Conservation (phyloP, 2,329 filamentous ascomycete genomes). For the Fusarium sp. region DNA sequence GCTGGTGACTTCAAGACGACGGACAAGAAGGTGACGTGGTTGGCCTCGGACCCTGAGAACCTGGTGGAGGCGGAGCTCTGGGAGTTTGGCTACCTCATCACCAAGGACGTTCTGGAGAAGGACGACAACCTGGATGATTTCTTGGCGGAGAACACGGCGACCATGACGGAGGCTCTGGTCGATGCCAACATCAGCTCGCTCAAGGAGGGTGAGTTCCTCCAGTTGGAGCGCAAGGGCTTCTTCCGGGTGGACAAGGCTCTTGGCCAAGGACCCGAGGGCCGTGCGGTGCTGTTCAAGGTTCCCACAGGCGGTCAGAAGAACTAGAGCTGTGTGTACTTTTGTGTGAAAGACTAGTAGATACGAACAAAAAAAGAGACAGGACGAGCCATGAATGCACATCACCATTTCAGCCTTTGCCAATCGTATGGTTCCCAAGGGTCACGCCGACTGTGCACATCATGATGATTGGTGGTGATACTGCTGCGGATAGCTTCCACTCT, state of each 20-base stretch:
- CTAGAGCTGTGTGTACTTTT: slow-evolving; percentile 3
- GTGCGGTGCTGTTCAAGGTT: slow-evolving; percentile 68
- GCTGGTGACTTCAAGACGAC: slow-evolving; percentile 95
- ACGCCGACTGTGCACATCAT: neutral
- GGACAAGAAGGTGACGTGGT: slow-evolving; percentile 96
- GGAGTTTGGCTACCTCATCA: slow-evolving; percentile 95
- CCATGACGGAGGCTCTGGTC: slow-evolving; percentile 78
- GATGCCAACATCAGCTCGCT: slow-evolving; percentile 84
- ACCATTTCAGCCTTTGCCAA: neutral
- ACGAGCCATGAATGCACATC: neutral
- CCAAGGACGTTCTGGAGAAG: slow-evolving; percentile 92
- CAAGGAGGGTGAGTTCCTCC: slow-evolving; percentile 91
- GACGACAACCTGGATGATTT: slow-evolving; percentile 88
- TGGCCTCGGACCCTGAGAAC: slow-evolving; percentile 80
- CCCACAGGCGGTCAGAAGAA: slow-evolving; percentile 64
- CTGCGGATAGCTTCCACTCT: neutral
- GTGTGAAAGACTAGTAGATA: slow-evolving; percentile 1
- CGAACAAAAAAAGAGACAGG: slow-evolving; percentile 7
- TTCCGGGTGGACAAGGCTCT: slow-evolving; percentile 83
- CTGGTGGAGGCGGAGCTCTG: slow-evolving; percentile 87
- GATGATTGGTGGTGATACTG: neutral
- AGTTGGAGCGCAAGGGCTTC: slow-evolving; percentile 94
- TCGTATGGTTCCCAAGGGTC: neutral
- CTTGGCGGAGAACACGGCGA: slow-evolving; percentile 81
- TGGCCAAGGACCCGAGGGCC: slow-evolving; percentile 61